These are phyloP conservation scores for Calonectria naviculata DNA, from an alignment of 2,329 filamentous ascomycete species.

Conservation along the genomic window DNA sequence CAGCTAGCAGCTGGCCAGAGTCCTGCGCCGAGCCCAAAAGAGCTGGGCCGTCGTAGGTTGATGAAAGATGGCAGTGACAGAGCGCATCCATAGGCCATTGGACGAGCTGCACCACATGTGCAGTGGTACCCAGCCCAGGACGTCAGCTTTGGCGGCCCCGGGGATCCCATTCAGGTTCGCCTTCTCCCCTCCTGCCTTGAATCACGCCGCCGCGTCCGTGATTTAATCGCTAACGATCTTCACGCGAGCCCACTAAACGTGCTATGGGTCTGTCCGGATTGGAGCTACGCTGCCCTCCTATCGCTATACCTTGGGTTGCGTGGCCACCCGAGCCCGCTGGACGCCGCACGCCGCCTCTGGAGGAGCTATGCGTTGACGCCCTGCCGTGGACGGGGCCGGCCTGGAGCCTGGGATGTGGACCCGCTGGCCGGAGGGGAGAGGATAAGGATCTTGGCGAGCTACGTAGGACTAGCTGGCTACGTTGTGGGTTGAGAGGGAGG, in stretches of 20 bases:
- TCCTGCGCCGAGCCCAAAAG: not conserved
- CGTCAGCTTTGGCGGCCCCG: not conserved
- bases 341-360: conserved; percentile 20
- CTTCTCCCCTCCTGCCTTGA: not conserved
- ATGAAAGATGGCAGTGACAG: not conserved
- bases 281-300: not conserved
- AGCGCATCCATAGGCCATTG: conserved; percentile 7
- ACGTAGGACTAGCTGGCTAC: conserved; percentile 16
- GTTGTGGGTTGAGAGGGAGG: not conserved
- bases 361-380: not conserved
- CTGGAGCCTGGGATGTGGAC: conserved; percentile 8
- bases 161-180: not conserved
- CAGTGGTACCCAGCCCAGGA: conserved; percentile 10
- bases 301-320: not conserved
- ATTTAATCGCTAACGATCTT: not conserved
- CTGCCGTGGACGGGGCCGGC: conserved; percentile 23
- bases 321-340: conserved; percentile 8
- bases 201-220: not conserved
- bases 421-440: conserved; percentile 2
- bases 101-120: not conserved
- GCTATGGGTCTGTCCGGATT: not conserved
- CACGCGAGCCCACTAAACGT: not conserved
- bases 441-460: not conserved
- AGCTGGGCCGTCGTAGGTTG: not conserved
- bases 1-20: not conserved